Base-by-base conservation (phyloP, 208 protist species). In the Crithidia mellificae region DNA sequence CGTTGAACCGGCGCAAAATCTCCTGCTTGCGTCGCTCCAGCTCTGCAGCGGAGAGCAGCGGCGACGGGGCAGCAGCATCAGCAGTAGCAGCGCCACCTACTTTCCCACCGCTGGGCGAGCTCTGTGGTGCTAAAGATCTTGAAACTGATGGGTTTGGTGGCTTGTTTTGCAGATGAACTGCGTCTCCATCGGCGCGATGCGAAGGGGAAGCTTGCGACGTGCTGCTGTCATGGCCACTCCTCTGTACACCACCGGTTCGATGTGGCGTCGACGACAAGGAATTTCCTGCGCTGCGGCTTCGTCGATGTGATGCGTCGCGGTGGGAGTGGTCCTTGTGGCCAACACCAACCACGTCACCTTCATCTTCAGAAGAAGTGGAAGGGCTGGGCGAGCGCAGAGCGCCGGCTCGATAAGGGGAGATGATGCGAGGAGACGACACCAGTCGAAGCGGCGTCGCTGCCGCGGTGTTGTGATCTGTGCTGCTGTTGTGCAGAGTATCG, bases 11-110 rank as follows among this genome's bases (percentile, higher is more conserved):
- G 44, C 93, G 65, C 63, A 99, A 78, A 72, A 98, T 93, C 29
- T 93, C 85, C 63, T 96, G 90, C 51, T 99, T 84, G 55, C 94
- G 84, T 63, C 96, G 85, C 77, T 99, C 83, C 56, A 92, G 54
- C 50, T 86, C 85, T 30, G 76, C 78, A 12, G 80, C 57, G 3
- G 85, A 91, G n/a, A 88, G 58, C 15, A 87, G 57, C 22, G 58
- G 61, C 5, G 75, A 69, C 12, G 59, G 19, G 5, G 63, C 7
- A 0, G 56, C 69, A 9, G 44, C n/a, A n/a, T n/a, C n/a, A n/a
- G n/a, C n/a, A n/a, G n/a, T 38, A 12, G n/a, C 15, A 11, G 56
- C 22, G n/a, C 20, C 6, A 6, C n/a, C 39, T 29, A 19, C 2
- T 2, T 22, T 43, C 9, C 2, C 11, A 11, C 17, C 29, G 8